Base-by-base conservation (phyloP, 768 basidiomycete genomes). In the Tricholoma furcatifolium region DNA sequence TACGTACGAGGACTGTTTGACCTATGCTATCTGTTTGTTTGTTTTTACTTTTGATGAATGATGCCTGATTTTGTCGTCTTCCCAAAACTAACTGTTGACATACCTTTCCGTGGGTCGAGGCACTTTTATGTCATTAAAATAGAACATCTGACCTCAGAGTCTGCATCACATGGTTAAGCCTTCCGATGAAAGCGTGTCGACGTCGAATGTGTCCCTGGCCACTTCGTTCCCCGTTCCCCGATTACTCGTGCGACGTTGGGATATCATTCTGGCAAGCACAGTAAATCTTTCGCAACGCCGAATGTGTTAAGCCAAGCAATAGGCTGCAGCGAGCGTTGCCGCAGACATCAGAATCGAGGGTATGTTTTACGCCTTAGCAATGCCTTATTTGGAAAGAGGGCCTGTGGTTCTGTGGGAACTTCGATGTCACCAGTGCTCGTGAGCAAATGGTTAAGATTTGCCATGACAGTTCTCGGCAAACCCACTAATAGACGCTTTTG, bases 151-250 rank as follows among this genome's bases (percentile, higher is more conserved):
- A 50, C 49, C 44, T 34, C 41, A 47, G 6, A 49, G 20, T 32
- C 53, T 49, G 35, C 47, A 46, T 53, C 54, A 54, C 55, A 59
- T 56, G 51, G 51, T 30, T n/a, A 43, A 30, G 15, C n/a, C 42
- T 17, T 46, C 55, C 45, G 58, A 56, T 48, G 53, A 51, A 46
- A 30, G 51, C 51, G 55, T 48, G 57, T 58, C 58, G 58, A 56
- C 53, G 51, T 49, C 47, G 47, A 43, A 39, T 34, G 11, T 10
- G 30, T 6, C 41, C 55, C 50, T 42, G 41, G 46, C 20, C 24
- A 47, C 34, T 18, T 45, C 21, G 34, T 38, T 23, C 45, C 42
- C 44, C 36, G 47, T 53, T 57, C 50, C 43, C 43, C n/a, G 24
- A 17, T 49, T 5, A 11, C 36, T 27, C 47, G 49, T 39, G 44